Conservation (phyloP, 495 filamentous ascomycete species). For the Aspergillus indologenus region DNA sequence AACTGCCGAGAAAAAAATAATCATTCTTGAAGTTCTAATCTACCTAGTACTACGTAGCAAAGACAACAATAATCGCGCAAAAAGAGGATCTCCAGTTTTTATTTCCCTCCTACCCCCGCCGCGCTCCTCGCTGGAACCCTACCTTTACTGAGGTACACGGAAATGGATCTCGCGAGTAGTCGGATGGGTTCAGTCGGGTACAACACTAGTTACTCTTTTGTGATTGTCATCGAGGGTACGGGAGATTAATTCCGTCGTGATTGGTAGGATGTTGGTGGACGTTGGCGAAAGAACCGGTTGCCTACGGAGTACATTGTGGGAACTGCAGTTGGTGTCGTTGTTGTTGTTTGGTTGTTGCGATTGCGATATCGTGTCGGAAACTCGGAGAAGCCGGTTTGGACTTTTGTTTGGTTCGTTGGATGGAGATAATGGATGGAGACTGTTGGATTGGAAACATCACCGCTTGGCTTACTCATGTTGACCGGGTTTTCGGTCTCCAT, state of each 20-base stretch:
- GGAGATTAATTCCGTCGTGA: background rate
- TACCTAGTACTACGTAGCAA: no score
- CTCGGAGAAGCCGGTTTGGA: background rate
- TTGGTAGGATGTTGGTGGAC: background rate
- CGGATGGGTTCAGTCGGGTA: background rate
- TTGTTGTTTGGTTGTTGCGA: background rate
- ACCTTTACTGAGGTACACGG: background rate
- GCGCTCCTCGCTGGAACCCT: background rate
- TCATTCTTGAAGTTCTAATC: background rate
- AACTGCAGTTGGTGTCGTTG: no score
- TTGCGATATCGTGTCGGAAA: background rate
- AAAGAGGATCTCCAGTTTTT: background rate
- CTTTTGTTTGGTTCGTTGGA: background rate
- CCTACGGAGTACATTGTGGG: background rate
- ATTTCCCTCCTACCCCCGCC: no score
- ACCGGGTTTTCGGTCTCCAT: no score
- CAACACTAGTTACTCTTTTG: background rate
- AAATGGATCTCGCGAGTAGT: background rate
- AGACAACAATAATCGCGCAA: background rate
- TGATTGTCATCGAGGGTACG: background rate
- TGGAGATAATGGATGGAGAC: no score
- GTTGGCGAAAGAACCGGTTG: background rate
- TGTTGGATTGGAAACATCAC: no score
- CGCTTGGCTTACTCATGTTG: no score
- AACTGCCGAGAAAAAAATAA: background rate